A percentile compares a stretch with the other conserved stretches of the same genome.
These are phyloP conservation scores for Gilbertella persicaria DNA, from an alignment of 371 early-diverging fungal genomes.

Conservation along the genomic window DNA sequence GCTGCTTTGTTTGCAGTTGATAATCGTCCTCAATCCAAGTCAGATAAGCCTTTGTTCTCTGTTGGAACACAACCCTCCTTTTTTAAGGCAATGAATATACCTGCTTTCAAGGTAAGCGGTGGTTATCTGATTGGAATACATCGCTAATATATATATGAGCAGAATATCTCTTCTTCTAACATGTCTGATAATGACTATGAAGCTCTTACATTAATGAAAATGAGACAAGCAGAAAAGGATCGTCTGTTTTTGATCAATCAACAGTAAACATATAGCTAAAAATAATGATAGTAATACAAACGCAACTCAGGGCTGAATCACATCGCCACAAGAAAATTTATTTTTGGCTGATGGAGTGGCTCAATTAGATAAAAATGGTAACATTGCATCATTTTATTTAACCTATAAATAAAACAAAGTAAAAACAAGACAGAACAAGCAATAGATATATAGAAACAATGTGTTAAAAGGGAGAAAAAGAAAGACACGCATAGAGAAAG, in stretches of 20 bases:
- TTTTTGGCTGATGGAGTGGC: too few relatives aligned
- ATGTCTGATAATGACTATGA: conserved; percentile 46
- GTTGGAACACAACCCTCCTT: conserved; percentile 24
- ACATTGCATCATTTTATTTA: too few relatives aligned
- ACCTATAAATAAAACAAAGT: too few relatives aligned
- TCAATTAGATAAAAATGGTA: too few relatives aligned
- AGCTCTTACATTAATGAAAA: conserved; percentile 48
- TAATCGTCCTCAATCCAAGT: conserved; percentile 14
- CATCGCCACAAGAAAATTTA: too few relatives aligned
- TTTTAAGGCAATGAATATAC: conserved; percentile 35
- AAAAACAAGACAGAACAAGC: too few relatives aligned
- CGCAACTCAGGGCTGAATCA: too few relatives aligned
- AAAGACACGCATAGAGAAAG: too few relatives aligned
- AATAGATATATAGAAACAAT: too few relatives aligned
- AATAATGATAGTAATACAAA: too few relatives aligned
- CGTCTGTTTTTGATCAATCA: conserved; percentile 13
- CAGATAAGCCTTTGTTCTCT: conserved; percentile 38
- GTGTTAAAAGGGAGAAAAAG: too few relatives aligned
- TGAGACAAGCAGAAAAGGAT: conserved; percentile 48
- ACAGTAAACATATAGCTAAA: too few relatives aligned
- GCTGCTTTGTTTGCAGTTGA: conserved; percentile 18
- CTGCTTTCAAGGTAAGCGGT: conserved; percentile 21
- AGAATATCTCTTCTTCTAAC: conserved; percentile 4
- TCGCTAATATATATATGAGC: neutral
- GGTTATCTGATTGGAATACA: neutral